Evolutionary conservation across 2,329 filamentous ascomycete genomes (phyloP), one percentile per base, ranked within the genome.

Genomic region (Cyclaneusma minus): DNA sequence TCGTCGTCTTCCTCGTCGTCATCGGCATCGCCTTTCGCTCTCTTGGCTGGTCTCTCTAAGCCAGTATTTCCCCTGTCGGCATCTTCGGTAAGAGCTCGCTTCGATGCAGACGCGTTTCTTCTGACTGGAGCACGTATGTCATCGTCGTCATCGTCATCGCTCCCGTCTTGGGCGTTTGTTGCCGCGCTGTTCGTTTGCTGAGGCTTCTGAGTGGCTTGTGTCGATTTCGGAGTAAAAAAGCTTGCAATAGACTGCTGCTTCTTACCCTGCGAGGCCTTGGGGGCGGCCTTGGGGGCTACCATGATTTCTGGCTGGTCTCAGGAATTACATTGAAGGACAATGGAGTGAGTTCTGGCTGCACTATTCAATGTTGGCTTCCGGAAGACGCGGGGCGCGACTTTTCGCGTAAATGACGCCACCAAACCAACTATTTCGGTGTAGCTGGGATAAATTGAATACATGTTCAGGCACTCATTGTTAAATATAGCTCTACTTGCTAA

Each of bases 221-320:
- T 55, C 35, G 52, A 34, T 31, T 65, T 74, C 9, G 69, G 70
- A 1, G 71, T 67, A 48, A 92, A 92, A 54, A 92, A 92, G 45
- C 73, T 85, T 3, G 82, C 89, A 34, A 94, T 75, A 1, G 82
- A 81, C 38, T 76, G 68, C 45, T 94, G 82, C 41, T 76, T 80
- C 30, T 42, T 40, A 19, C 20, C 10, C 25, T 35, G 39, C 29
- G n/a, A n/a, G n/a, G n/a, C n/a, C n/a, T n/a, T n/a, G n/a, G n/a
- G n/a, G n/a, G n/a, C n/a, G n/a, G n/a, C n/a, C n/a, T n/a, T n/a
- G n/a, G n/a, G n/a, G n/a, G n/a, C n/a, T n/a, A n/a, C n/a, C n/a
- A n/a, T n/a, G n/a, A n/a, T n/a, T n/a, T n/a, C n/a, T n/a, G n/a
- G n/a, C n/a, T n/a, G n/a, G n/a, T n/a, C n/a, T n/a, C n/a, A n/a